These are phyloP conservation scores for Zasmidium angulare DNA, from an alignment of 2,329 filamentous ascomycete species.

Conservation along the genomic window DNA sequence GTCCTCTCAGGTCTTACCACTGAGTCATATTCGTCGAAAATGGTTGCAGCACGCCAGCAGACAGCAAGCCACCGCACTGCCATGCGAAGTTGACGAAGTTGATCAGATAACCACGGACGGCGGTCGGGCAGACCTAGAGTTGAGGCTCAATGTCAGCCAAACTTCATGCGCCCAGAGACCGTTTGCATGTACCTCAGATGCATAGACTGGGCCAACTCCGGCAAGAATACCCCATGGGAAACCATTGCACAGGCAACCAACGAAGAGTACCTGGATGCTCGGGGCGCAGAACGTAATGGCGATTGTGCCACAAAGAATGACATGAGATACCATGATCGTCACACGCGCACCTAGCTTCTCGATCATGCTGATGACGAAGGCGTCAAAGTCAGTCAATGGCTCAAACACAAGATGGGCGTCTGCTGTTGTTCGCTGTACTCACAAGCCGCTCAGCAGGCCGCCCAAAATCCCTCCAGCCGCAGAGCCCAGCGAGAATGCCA, in stretches of 20 bases:
- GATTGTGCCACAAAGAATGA: background rate
- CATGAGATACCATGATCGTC: background rate
- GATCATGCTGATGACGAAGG: too few species aligned
- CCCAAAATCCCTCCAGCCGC: background rate
- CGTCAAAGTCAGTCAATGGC: too few species aligned
- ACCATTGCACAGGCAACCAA: background rate
- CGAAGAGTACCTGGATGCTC: background rate
- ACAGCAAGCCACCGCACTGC: slow-evolving; percentile 60
- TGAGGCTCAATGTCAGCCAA: background rate
- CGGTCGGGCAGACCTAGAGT: slow-evolving; percentile 53
- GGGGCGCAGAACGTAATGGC: background rate
- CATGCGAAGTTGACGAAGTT: slow-evolving; percentile 63
- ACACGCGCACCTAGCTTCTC: background rate
- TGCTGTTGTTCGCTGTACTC: too few species aligned
- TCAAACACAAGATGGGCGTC: too few species aligned
- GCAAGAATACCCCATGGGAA: background rate
- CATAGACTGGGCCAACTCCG: background rate
- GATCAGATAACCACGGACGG: slow-evolving; percentile 58
- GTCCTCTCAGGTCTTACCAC: slow-evolving; percentile 10
- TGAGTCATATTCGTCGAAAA: slow-evolving; percentile 19
- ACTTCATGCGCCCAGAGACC: background rate
- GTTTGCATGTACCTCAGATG: background rate
- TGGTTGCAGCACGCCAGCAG: slow-evolving; percentile 33
- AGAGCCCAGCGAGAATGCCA: background rate
- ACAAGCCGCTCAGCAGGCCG: background rate